Conservation (phyloP, 208 protist genomes). For the Naegleria fowleri region DNA sequence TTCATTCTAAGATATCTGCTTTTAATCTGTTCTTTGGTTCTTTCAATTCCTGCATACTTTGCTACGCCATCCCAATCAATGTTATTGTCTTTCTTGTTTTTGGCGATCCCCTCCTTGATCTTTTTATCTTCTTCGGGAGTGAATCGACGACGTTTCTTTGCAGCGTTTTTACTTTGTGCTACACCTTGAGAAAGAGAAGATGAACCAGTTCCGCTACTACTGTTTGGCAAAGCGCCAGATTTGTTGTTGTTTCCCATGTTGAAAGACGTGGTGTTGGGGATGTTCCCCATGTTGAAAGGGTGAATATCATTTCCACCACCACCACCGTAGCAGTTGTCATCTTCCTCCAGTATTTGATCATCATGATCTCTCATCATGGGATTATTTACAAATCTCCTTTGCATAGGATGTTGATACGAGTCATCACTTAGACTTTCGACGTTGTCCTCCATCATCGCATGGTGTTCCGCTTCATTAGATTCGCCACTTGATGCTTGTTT, state of each 20-base stretch:
- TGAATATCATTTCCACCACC: too few species aligned
- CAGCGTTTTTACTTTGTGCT: neutral
- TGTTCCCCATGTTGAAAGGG: neutral
- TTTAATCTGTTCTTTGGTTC: conserved; percentile 23
- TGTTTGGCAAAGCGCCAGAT: neutral
- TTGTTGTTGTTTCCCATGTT: neutral
- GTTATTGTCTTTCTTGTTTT: neutral
- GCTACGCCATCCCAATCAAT: conserved; percentile 13
- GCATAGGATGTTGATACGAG: neutral
- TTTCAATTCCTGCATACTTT: neutral
- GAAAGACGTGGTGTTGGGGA: neutral
- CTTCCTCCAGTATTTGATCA: neutral
- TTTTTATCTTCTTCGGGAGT: conserved; percentile 9
- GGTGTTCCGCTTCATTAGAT: neutral
- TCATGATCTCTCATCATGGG: neutral
- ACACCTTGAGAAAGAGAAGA: neutral
- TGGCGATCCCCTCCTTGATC: conserved; percentile 2
- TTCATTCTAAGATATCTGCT: neutral
- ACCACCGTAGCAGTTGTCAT: neutral
- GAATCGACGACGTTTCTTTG: conserved; percentile 1
- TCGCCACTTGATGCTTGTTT: neutral
- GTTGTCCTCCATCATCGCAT: neutral
- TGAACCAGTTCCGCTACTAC: neutral
- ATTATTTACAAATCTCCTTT: neutral
- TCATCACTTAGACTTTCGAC: neutral